Base-by-base conservation (phyloP, 2,329 filamentous ascomycete species). In the Phaeoacremonium minimum region DNA sequence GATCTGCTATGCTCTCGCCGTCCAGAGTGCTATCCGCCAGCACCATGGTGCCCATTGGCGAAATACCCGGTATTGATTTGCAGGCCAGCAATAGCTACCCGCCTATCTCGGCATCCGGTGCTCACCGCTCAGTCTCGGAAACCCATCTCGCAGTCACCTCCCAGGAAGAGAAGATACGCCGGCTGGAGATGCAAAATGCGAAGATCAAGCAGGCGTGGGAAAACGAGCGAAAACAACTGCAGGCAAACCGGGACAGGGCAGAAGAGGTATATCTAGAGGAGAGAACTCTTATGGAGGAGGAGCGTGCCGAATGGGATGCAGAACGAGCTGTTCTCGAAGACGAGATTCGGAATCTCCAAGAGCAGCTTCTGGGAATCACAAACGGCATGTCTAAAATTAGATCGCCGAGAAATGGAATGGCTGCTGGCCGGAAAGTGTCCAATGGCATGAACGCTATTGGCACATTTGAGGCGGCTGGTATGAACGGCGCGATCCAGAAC, bases 251-350 rank as follows among this genome's bases (percentile, higher is more conserved):
- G 9, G 64, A 66, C 31, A 66, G 71, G 12, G 72, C 68, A 4
- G 73, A 76, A 45, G 68, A 73, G 48, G 66, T 76, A n/a, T 75
- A 75, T 47, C 66, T 66, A 43, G 70, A 75, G 45, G 72, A 77
- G 47, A 67, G 71, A 7, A 58, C 58, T 33, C 61, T 75, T 38
- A 75, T 76, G 66, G 69, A 75, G 35, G 67, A 71, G 28, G 67
- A 74, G 42, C 62, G 67, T 14, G 50, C 62, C 13, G 51, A 60
- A 11, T 75, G 71, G 71, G 53, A 66, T 15, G 52, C 53, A 12
- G 69, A 75, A 45, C 71, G 64, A 49, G 48, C 49, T 4, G 48
- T 43, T 29, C 50, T 74, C 46, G 42, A 67, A 20, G 54, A 52
- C 26, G 63, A 72, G 41, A 59, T 73, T 13, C 50, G 58, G 26